phyloP scores from a whole-genome alignment of 2,329 filamentous ascomycete genomes.

The Fonsecaea multimorphosa region DNA sequence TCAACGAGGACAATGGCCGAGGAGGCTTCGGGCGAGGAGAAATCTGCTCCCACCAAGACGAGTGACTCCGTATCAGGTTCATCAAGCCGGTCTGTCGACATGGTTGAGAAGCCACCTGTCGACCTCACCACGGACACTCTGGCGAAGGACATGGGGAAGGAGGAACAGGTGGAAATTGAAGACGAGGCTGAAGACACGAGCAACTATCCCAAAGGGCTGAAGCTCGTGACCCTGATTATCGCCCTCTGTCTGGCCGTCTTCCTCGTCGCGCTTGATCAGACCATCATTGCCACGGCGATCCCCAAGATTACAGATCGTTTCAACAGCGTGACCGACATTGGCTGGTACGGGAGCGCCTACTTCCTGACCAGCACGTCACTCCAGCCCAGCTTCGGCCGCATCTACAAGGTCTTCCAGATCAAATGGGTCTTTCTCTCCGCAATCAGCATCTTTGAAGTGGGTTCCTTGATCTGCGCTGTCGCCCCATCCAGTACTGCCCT shows the following conservation, averaged over 20 bases:
- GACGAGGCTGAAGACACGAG: conserved; percentile 36
- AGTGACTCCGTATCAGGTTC: conserved; percentile 10
- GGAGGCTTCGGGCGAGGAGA: background rate
- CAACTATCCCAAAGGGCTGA: conserved; percentile 31
- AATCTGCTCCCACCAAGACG: background rate
- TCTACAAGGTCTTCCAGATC: conserved; percentile 39
- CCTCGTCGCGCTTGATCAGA: conserved; percentile 47
- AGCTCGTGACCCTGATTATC: conserved; percentile 43
- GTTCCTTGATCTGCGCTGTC: conserved; percentile 39
- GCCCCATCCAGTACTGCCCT: conserved; percentile 36
- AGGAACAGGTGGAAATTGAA: background rate
- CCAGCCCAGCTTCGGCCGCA: conserved; percentile 36
- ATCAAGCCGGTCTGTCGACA: conserved; percentile 8
- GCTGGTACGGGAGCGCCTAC: conserved; percentile 41
- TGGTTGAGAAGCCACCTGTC: conserved; percentile 2
- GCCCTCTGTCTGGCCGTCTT: conserved; percentile 49
- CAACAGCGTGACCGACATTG: conserved; percentile 38
- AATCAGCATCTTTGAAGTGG: conserved; percentile 38
- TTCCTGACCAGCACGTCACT: conserved; percentile 40
- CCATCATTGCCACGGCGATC: conserved; percentile 45
- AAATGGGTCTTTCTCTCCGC: conserved; percentile 38
- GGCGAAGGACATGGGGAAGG: conserved; percentile 6
- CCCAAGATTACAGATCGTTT: conserved; percentile 41
- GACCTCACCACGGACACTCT: conserved; percentile 3
- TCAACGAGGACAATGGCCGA: background rate